A percentile compares a stretch with the other conserved stretches of the same genome.
Evolutionary conservation across 2,329 filamentous ascomycete species (phyloP).

Genomic region (Ceratocystis cacaofunesta): DNA sequence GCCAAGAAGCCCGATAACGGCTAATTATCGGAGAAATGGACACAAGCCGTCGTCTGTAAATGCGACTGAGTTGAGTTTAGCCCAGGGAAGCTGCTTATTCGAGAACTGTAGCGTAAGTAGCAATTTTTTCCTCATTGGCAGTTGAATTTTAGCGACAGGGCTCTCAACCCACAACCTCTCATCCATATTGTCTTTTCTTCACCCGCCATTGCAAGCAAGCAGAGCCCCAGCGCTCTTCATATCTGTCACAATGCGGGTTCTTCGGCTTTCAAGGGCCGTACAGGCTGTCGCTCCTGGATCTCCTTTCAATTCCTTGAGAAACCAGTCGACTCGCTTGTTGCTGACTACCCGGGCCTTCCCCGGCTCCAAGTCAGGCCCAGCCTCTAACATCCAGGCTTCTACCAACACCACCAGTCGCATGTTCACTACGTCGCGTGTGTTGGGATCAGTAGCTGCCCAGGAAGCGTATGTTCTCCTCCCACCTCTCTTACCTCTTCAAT

Average conservation of each 20-base stretch:
- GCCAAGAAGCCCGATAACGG: not conserved
- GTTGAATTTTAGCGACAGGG: not conserved
- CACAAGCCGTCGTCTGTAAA: not conserved
- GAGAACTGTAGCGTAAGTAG: constrained; percentile 5
- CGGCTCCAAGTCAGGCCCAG: not conserved
- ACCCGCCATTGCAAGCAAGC: not conserved
- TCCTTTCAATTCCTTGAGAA: constrained; percentile 8
- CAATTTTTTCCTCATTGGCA: constrained; percentile 6
- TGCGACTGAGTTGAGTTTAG: not conserved
- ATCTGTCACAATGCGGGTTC: constrained; percentile 15
- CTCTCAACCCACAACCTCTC: not conserved
- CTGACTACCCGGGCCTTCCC: constrained; percentile 9
- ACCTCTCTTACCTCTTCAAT: not conserved
- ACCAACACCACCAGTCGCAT: constrained; percentile 8
- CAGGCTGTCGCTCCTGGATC: constrained; percentile 4
- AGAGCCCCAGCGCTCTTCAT: not conserved
- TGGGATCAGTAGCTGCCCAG: constrained; percentile 26
- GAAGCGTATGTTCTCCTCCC: constrained; percentile 26
- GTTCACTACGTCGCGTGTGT: constrained; percentile 12
- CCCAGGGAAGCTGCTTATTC: not conserved
- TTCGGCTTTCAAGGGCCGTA: constrained; percentile 13
- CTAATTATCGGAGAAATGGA: not conserved
- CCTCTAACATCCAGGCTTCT: not conserved
- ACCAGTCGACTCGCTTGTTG: constrained; percentile 10
- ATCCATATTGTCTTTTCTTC: not conserved